Evolutionary conservation across 2,329 filamentous ascomycete species (phyloP), one percentile per base, ranked within the genome.

Genomic region (Hysterium pulicare): DNA sequence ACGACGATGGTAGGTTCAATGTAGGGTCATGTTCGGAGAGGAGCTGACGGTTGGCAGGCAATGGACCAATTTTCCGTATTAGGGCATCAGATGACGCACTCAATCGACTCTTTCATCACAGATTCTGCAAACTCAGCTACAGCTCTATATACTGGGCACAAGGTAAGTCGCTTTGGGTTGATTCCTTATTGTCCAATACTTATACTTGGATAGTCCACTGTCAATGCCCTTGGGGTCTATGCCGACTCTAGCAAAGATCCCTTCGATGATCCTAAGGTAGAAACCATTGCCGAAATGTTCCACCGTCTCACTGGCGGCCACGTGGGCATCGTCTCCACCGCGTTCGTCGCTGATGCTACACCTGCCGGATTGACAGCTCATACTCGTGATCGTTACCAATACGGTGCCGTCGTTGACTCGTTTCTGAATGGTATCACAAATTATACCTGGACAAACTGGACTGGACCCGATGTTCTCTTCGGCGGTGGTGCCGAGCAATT

Each of bases 81-180:
- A 9, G 88, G 88, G 16, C 88, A 94, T 65, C 87, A 91, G 69
- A 91, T 93, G 77, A 90, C 87, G 9, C 87, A 91, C 68, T 90
- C 86, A 1, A 81, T 93, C 59, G 87, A 91, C 70, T 82, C 76
- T 38, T 91, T 87, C 74, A 91, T 93, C 61, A 93, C 87, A 28
- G 87, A 93, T 66, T 88, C 84, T 47, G 88, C 88, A 68, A 93
- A 93, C 70, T 89, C 84, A 4, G 87, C 87, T 3, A 87, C 84
- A 33, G 86, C 87, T 13, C 73, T 93, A 15, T 93, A 91, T 71
- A 82, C 79, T 19, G 88, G 88, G 24, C 87, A 93, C 73, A 93
- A 93, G n/a, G n/a, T n/a, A n/a, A n/a, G n/a, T n/a, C n/a, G n/a
- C n/a, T n/a, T n/a, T n/a, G n/a, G n/a, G n/a, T n/a, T n/a, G n/a